phyloP scores from a whole-genome alignment of 345 rosid genomes.

The Salix suchowensis region DNA sequence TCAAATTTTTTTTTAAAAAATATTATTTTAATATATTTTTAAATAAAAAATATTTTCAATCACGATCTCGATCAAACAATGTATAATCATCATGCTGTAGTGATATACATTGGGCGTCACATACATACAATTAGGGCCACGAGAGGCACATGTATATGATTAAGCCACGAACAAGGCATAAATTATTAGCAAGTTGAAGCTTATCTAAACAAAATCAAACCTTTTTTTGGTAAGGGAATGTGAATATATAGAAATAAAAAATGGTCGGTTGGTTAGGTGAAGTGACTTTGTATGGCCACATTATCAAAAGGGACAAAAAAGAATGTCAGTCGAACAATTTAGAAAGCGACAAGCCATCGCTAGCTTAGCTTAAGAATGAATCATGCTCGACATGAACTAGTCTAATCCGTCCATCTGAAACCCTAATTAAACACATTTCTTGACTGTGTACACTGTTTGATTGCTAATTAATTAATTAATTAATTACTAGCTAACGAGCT shows the following conservation, averaged over 20 bases:
- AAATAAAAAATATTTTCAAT: no score
- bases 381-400: constrained; percentile 2
- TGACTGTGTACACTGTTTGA: background rate
- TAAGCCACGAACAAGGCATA: constrained; percentile 3
- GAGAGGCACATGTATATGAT: constrained; percentile 5
- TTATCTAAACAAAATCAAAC: background rate
- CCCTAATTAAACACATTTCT: background rate
- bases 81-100: no score
- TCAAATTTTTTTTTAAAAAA: no score
- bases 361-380: constrained; percentile 2
- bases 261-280: constrained; percentile 37
- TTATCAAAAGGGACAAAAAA: constrained; percentile 14
- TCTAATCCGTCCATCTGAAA: constrained; percentile 18
- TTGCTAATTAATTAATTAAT: background rate
- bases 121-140: background rate
- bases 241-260: background rate
- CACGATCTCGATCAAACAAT: no score
- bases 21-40: no score
- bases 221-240: background rate
- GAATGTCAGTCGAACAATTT: constrained; percentile 16
- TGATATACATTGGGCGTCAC: background rate
- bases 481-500: no score
- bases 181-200: background rate
- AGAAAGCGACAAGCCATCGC: constrained; percentile 10
- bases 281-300: constrained; percentile 18